Percentiles rank a stretch among this genome's conserved stretches.
Evolutionary conservation across 2,329 filamentous ascomycete genomes (phyloP).

Genomic region (Fusarium sacchari): DNA sequence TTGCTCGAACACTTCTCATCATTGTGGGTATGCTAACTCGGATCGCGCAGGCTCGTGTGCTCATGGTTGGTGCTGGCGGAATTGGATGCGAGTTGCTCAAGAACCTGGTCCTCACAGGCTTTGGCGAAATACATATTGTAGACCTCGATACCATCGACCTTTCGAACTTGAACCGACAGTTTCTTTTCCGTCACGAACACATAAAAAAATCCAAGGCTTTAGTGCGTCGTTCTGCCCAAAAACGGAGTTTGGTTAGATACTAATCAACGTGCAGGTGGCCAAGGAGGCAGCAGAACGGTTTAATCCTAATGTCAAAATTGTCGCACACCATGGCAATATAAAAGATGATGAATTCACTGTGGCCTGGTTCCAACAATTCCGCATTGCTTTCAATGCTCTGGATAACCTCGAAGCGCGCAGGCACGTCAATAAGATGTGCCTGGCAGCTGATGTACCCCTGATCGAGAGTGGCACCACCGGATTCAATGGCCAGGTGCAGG

Average conservation of each 20-base stretch:
- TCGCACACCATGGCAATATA: constrained; percentile 93
- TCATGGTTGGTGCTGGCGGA: constrained; percentile 95
- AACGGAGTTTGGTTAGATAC: constrained; percentile 10
- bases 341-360: constrained; percentile 89
- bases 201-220: constrained; percentile 97
- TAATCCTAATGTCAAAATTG: constrained; percentile 86
- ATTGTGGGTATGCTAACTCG: constrained; percentile 26
- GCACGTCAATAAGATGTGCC: constrained; percentile 97
- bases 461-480: constrained; percentile 98
- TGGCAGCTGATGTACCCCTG: constrained; percentile 88
- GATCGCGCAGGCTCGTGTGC: constrained; percentile 74
- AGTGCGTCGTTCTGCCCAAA: constrained; percentile 61
- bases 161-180: constrained; percentile 97
- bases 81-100: constrained; percentile 98
- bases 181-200: constrained; percentile 94
- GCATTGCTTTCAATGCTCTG: constrained; percentile 93
- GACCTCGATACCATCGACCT: constrained; percentile 98
- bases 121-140: constrained; percentile 92
- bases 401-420: constrained; percentile 94
- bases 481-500: constrained; percentile 97
- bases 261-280: constrained; percentile 71
- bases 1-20: constrained; percentile 1
- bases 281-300: constrained; percentile 92
- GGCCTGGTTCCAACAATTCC: constrained; percentile 86
- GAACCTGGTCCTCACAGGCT: constrained; percentile 91